phyloP scores from a whole-genome alignment of 148 eudicot species.

The Silene latifolia region DNA sequence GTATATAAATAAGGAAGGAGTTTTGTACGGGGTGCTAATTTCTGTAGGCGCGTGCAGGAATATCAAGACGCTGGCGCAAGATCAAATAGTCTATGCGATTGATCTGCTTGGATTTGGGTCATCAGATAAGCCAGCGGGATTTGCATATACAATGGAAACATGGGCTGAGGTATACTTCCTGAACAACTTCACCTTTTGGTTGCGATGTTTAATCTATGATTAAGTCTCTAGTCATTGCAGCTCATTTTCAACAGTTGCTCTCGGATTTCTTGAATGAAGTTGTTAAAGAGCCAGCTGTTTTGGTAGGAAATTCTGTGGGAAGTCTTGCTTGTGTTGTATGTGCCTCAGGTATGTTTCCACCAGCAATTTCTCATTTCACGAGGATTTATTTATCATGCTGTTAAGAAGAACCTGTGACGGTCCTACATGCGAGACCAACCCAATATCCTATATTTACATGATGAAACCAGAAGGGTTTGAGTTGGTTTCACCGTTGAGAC shows the following conservation, averaged over 20 bases:
- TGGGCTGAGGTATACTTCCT: conserved; percentile 66
- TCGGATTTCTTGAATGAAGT: conserved; percentile 77
- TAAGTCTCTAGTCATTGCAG: conserved; percentile 34
- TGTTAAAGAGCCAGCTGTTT: conserved; percentile 69
- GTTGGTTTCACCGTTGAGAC: too few species aligned
- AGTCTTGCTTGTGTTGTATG: conserved; percentile 93
- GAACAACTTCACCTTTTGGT: conserved; percentile 16
- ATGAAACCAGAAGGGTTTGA: too few species aligned
- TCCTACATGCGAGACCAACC: too few species aligned
- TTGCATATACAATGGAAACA: conserved; percentile 71
- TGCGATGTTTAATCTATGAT: conserved; percentile 15
- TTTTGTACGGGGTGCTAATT: neutral
- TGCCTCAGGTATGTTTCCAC: conserved; percentile 57
- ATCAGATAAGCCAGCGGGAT: conserved; percentile 83
- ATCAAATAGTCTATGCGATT: conserved; percentile 64
- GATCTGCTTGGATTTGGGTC: conserved; percentile 93
- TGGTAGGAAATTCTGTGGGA: conserved; percentile 91
- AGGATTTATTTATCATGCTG: neutral
- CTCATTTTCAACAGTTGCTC: conserved; percentile 61
- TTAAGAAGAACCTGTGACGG: too few species aligned
- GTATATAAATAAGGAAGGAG: neutral
- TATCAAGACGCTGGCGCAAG: conserved; percentile 60
- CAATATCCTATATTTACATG: too few species aligned
- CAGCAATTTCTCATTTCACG: neutral
- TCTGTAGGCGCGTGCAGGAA: conserved; percentile 47